Evolutionary conservation across 768 basidiomycete genomes (phyloP).

Genomic region (Trametes cingulata): DNA sequence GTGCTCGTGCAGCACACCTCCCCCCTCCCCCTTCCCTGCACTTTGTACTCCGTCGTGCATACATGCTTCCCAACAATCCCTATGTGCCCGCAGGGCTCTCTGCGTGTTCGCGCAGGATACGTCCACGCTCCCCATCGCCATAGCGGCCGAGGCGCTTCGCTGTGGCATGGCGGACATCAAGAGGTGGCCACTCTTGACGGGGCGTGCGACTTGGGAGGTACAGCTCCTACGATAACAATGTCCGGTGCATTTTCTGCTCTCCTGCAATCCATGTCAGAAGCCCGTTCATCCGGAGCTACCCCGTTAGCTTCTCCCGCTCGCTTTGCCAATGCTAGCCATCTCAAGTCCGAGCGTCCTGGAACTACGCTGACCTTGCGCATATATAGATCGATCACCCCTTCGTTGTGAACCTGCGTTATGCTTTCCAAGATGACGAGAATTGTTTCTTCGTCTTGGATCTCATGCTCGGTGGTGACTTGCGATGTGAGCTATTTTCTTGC

Average conservation of each 20-base stretch:
- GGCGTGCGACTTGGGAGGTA: not conserved
- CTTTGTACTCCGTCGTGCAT: not conserved
- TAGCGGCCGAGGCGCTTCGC: not conserved
- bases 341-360: not conserved
- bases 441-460: slow-evolving; percentile 98
- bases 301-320: not conserved
- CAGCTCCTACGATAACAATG: too few species aligned
- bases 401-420: slow-evolving; percentile 88
- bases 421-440: slow-evolving; percentile 96
- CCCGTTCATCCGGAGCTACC: too few species aligned
- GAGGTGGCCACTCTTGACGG: not conserved
- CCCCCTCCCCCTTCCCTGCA: not conserved
- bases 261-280: too few species aligned
- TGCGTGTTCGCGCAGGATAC: not conserved
- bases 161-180: not conserved
- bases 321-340: not conserved
- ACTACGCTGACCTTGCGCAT: not conserved
- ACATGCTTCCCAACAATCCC: not conserved
- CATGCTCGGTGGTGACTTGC: slow-evolving; percentile 93
- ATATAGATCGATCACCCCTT: slow-evolving; percentile 84
- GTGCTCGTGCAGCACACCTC: too few species aligned
- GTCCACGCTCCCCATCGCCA: not conserved
- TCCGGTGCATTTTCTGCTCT: too few species aligned
- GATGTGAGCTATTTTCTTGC: slow-evolving; percentile 50
- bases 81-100: not conserved